Conservation (phyloP, 2,329 filamentous ascomycete species). For the Amylocarpus encephaloides region DNA sequence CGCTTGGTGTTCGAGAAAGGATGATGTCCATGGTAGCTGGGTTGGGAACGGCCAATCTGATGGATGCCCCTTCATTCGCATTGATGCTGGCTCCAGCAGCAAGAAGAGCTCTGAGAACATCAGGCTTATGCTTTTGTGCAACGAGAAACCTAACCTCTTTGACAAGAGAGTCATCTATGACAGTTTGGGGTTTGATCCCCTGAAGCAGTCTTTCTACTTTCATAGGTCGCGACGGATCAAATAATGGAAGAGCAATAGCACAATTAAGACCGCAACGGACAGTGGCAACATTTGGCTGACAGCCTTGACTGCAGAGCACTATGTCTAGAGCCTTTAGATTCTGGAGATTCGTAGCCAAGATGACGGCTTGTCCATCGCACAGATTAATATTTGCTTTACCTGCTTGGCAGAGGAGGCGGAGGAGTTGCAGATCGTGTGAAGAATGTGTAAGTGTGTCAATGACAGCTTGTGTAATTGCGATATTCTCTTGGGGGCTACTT, state of each 20-base stretch:
- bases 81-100: conserved; percentile 50
- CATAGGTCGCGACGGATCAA: conserved; percentile 14
- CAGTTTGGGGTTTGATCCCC: conserved; percentile 38
- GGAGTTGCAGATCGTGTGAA: conserved; percentile 44
- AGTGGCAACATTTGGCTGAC: conserved; percentile 4
- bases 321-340: conserved; percentile 8
- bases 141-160: conserved; percentile 45
- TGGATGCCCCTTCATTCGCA: conserved; percentile 42
- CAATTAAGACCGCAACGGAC: conserved; percentile 9
- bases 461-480: conserved; percentile 40
- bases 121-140: conserved; percentile 36
- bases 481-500: conserved; percentile 33
- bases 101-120: conserved; percentile 42
- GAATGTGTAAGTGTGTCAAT: conserved; percentile 37
- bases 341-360: conserved; percentile 6
- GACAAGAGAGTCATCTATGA: conserved; percentile 41
- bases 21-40: conserved; percentile 43
- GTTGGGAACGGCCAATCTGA: conserved; percentile 46
- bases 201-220: conserved; percentile 45
- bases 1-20: conserved; percentile 37
- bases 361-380: conserved; percentile 40
- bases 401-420: conserved; percentile 43
- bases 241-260: conserved; percentile 11
- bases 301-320: conserved; percentile 5
- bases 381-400: conserved; percentile 48